Evolutionary conservation across 306 rosid genomes (phyloP).

Genomic region (Inga oerstediana): DNA sequence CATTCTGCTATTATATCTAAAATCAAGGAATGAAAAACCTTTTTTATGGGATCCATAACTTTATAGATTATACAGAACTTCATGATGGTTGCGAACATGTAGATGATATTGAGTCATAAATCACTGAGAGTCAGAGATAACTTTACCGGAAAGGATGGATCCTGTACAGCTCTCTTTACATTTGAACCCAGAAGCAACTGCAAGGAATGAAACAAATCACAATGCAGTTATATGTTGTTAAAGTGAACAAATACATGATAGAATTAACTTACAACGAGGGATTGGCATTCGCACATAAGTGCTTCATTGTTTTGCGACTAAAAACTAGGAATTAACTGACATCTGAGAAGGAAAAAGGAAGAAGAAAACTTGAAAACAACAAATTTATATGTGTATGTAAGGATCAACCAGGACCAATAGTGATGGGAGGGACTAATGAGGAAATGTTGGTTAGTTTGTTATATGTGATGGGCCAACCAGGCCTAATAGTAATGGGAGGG

Average conservation of each 20-base stretch:
- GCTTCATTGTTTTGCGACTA: neutral
- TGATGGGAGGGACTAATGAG: too few relatives aligned
- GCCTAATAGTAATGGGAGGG: too few relatives aligned
- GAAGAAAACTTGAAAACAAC: neutral
- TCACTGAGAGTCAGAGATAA: neutral
- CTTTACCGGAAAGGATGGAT: conserved; percentile 76
- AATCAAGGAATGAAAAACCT: too few relatives aligned
- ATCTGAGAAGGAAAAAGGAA: neutral
- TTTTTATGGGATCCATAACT: too few relatives aligned
- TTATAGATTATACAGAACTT: too few relatives aligned
- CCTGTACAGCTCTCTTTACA: conserved; percentile 63
- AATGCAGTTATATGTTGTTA: neutral
- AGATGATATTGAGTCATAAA: conserved; percentile 1
- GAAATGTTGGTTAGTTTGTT: too few relatives aligned
- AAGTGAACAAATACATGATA: neutral
- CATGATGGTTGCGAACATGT: neutral
- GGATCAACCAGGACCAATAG: too few relatives aligned
- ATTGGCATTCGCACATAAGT: too few relatives aligned
- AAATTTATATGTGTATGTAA: neutral
- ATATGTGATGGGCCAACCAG: too few relatives aligned
- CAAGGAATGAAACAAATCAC: conserved; percentile 31
- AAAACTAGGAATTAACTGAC: neutral
- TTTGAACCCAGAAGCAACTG: conserved; percentile 73
- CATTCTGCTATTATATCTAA: too few relatives aligned
- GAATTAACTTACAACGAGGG: neutral